Evolutionary conservation across 176 grass and related monocot genomes (phyloP).

Genomic region (Echinochloa phyllopogon): DNA sequence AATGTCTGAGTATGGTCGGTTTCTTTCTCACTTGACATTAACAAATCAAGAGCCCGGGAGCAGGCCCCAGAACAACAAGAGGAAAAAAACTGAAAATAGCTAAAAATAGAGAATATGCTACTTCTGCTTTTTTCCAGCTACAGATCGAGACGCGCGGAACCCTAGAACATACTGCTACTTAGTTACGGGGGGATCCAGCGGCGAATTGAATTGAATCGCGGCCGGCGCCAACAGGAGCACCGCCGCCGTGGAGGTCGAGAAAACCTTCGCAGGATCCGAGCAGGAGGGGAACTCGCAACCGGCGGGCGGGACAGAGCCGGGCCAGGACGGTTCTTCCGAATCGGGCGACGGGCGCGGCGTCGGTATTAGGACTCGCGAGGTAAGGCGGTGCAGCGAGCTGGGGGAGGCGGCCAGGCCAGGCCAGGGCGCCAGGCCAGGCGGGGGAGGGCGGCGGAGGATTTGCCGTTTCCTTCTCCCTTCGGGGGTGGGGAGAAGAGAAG

Average conservation of each 20-base stretch:
- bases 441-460: neutral
- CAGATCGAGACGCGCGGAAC: neutral
- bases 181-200: neutral
- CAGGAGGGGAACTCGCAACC: neutral
- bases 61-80: constrained; percentile 15
- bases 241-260: neutral
- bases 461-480: neutral
- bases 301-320: neutral
- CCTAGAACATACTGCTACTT: constrained; percentile 22
- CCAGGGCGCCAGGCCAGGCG: no score
- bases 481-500: no score
- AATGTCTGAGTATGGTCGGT: neutral
- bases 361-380: neutral
- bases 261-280: constrained; percentile 5
- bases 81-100: neutral
- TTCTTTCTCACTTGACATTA: constrained; percentile 41
- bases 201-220: neutral
- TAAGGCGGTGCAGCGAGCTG: neutral
- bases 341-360: neutral
- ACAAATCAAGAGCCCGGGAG: neutral
- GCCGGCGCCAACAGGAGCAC: neutral
- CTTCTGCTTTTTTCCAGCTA: neutral
- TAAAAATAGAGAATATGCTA: neutral
- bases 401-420: no score
- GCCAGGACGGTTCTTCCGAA: neutral